Conservation (phyloP, 129 eudicot genomes). For the Artemisia annua region DNA sequence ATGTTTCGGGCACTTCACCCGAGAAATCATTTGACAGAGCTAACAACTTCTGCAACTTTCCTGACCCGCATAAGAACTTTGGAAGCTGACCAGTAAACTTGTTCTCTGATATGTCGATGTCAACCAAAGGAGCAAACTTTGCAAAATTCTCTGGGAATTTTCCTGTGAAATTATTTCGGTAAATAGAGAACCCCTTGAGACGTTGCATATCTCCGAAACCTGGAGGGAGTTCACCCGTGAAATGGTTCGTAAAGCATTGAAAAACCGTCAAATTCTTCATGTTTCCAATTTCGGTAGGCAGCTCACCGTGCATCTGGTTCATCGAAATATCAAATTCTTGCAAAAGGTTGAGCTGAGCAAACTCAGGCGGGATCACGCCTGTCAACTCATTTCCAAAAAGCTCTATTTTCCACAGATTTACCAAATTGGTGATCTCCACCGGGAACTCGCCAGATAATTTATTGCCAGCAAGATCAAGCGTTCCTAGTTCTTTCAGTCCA, state of each 20-base stretch:
- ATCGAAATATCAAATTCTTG: constrained; percentile 72
- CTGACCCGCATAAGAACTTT: constrained; percentile 57
- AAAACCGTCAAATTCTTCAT: constrained; percentile 76
- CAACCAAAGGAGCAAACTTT: constrained; percentile 62
- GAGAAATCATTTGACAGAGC: constrained; percentile 73
- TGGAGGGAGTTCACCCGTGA: constrained; percentile 74
- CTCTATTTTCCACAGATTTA: constrained; percentile 64
- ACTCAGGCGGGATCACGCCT: constrained; percentile 64
- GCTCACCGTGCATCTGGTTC: constrained; percentile 65
- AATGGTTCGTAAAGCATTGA: constrained; percentile 57
- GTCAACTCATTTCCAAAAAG: constrained; percentile 63
- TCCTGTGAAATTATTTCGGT: constrained; percentile 75
- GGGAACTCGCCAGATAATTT: constrained; percentile 61
- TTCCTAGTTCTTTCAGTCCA: constrained; percentile 43
- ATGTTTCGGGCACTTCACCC: constrained; percentile 62
- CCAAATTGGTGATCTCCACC: constrained; percentile 44
- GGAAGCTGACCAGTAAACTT: constrained; percentile 77
- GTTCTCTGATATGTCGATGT: constrained; percentile 84
- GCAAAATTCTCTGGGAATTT: constrained; percentile 68
- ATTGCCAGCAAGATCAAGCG: constrained; percentile 62
- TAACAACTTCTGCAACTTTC: constrained; percentile 54
- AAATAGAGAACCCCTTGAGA: constrained; percentile 57
- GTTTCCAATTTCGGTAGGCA: constrained; percentile 66
- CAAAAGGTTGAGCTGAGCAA: constrained; percentile 54
- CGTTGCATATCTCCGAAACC: constrained; percentile 68